These are phyloP conservation scores for Colletotrichum lindemuthianum DNA, from an alignment of 2,329 filamentous ascomycete species.

Conservation along the genomic window DNA sequence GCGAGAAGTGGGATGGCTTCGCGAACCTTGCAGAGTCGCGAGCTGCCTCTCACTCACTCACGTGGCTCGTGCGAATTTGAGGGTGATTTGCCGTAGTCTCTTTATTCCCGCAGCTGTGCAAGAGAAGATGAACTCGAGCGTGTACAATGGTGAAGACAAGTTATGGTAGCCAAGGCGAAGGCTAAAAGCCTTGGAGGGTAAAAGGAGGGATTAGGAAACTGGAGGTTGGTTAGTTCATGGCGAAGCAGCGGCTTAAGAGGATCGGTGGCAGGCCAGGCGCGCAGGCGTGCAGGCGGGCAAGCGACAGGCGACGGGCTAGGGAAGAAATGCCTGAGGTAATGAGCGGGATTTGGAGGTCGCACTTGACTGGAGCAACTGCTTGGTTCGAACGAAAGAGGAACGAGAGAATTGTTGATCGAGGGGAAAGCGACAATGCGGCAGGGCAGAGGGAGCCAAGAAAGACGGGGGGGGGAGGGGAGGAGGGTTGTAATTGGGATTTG, in stretches of 20 bases:
- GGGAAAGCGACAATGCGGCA: slow-evolving; percentile 16
- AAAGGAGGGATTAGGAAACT: slow-evolving; percentile 19
- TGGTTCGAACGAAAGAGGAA: slow-evolving; percentile 28
- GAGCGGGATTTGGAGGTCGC: slow-evolving; percentile 17
- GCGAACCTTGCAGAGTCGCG: slow-evolving; percentile 7
- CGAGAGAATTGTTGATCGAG: slow-evolving; percentile 25
- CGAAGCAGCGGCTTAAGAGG: slow-evolving; percentile 33
- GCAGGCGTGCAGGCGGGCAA: slow-evolving; percentile 1
- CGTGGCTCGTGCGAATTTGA: background rate
- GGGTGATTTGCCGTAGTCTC: background rate
- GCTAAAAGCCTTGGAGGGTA: slow-evolving; percentile 22
- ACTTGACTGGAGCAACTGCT: slow-evolving; percentile 26
- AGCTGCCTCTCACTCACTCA: background rate
- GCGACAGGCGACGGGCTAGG: background rate
- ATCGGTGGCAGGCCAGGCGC: slow-evolving; percentile 11
- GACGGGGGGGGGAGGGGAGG: slow-evolving; percentile 12
- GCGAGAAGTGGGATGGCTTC: slow-evolving; percentile 10
- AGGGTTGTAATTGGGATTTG: slow-evolving; percentile 33
- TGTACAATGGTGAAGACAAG: background rate
- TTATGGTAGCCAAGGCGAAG: slow-evolving; percentile 8
- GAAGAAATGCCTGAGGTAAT: slow-evolving; percentile 32
- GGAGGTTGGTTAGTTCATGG: slow-evolving; percentile 31
- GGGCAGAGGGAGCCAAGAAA: slow-evolving; percentile 19
- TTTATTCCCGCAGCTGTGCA: slow-evolving; percentile 5
- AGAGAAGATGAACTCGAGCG: slow-evolving; percentile 1